A percentile compares a stretch with the other conserved stretches of the same genome.
Evolutionary conservation across 2,329 filamentous ascomycete species (phyloP).

Genomic region (Fusarium sp.): DNA sequence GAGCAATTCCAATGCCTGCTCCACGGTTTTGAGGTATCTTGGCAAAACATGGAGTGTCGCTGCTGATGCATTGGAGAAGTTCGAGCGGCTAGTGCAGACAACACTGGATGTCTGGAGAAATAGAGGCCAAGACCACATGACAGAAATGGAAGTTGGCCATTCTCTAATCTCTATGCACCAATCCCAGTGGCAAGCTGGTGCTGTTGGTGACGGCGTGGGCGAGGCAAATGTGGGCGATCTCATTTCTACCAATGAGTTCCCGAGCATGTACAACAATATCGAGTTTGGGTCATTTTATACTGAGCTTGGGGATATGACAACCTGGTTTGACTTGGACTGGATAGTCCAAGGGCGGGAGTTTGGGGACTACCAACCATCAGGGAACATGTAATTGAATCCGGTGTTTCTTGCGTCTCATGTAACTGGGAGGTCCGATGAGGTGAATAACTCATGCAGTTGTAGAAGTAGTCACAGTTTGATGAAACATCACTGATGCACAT

Average conservation of each 20-base stretch:
- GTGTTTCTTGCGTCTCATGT: background rate
- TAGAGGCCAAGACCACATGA: background rate
- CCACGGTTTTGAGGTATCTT: slow-evolving; percentile 39
- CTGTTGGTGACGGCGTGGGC: background rate
- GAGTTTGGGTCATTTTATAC: slow-evolving; percentile 34
- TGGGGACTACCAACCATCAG: slow-evolving; percentile 2
- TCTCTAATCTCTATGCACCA: slow-evolving; percentile 28
- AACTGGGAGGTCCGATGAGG: background rate
- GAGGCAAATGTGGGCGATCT: background rate
- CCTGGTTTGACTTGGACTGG: slow-evolving; percentile 49
- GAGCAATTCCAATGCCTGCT: slow-evolving; percentile 36
- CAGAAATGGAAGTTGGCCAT: slow-evolving; percentile 19
- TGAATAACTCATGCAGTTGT: background rate
- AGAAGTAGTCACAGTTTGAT: background rate
- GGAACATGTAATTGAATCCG: background rate
- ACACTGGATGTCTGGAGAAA: slow-evolving; percentile 18
- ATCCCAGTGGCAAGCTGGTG: background rate
- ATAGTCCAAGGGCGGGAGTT: slow-evolving; percentile 4
- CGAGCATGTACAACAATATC: slow-evolving; percentile 6
- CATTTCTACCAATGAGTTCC: slow-evolving; percentile 1
- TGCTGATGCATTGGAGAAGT: slow-evolving; percentile 55
- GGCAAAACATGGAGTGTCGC: slow-evolving; percentile 52
- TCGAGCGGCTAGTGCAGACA: slow-evolving; percentile 37
- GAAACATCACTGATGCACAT: background rate
- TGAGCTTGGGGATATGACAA: slow-evolving; percentile 47